Base-by-base conservation (phyloP, 2,329 filamentous ascomycete genomes). In the Rhinocladiella similis region DNA sequence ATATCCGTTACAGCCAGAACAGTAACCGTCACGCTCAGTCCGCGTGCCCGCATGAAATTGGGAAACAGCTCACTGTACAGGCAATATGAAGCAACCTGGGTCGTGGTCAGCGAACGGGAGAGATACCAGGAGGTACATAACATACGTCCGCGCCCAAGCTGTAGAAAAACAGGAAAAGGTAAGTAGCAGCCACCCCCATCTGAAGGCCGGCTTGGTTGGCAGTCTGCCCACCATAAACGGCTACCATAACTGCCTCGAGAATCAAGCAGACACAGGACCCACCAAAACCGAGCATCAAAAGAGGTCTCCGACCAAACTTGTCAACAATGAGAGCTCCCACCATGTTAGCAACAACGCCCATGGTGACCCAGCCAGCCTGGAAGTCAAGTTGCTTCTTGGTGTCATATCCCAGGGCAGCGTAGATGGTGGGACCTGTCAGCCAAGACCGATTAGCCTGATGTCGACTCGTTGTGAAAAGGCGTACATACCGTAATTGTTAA, bases 101-200 rank as follows among this genome's bases (percentile, higher is more conserved):
- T n/a, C n/a, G n/a, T n/a, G n/a, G n/a, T n/a, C n/a, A n/a, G n/a
- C n/a, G n/a, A n/a, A n/a, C n/a, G n/a, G n/a, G n/a, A n/a, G n/a
- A n/a, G n/a, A n/a, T n/a, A n/a, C n/a, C n/a, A n/a, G n/a, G n/a
- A n/a, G n/a, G n/a, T n/a, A n/a, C n/a, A n/a, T n/a, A 58, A 55
- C 7, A 58, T 2, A 61, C 55, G 27, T 58, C 55, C 25, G 58
- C 35, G 36, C 58, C 58, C 25, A 71, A 75, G 42, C 68, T 69
- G 69, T 72, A 76, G 62, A 70, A 73, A 46, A 70, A 58, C 36
- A 72, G 68, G 54, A 69, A 73, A 56, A 74, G 66, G 63, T 71
- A 75, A 33, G 71, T 63, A 61, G 74, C 73, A 53, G 75, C 73
- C 0, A 75, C 69, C 4, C 68, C 71, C 10, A 69, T 72, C 25